Base-by-base conservation (phyloP, 352 stramenopile genomes). In the Globisporangium alternatum region DNA sequence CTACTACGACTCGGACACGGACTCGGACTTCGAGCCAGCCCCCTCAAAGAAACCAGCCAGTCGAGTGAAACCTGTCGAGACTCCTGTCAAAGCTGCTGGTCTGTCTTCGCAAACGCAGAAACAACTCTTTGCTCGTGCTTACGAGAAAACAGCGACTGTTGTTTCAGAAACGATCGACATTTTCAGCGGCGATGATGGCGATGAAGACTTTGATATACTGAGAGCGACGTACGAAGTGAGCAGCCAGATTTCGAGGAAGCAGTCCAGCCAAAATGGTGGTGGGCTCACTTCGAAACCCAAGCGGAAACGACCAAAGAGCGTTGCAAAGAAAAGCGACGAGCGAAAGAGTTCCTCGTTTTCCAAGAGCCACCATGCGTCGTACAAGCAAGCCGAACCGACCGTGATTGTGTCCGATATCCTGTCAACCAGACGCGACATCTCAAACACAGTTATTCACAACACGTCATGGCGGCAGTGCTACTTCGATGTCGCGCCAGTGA, bases 381-480 rank as follows among this genome's bases (percentile, higher is more conserved):
- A 48, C 60, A 60, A 80, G 63, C 52, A 58, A 59, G 25, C 56
- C 5, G 60, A 48, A 33, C 48, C 37, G 64, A 52, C 56, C 15
- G n/a, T 37, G 56, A 21, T 68, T 44, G 51, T 80, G 9, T 74
- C 72, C 3, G 72, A 79, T 43, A 81, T 66, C 19, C 63, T 84
- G 21, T 7, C 48, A 17, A 59, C 62, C 13, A 63, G 44, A 15
- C 80, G 76, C 44, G 68, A 68, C 60, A 65, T 71, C 35, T 58
- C 44, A 19, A 61, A 76, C 62, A 78, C 78, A n/a, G 74, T 85
- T 15, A 72, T 87, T 59, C 76, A 82, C 58, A 68, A 59, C 28
- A 83, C 76, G 10, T 64, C 71, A 37, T 87, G 78, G 78, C 66
- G 78, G 48, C 75, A 69, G 22, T 70, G 81, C 35, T 76, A 59